Conservation (phyloP, 2,329 filamentous ascomycete species). For the Ophiosphaerella herpotricha region DNA sequence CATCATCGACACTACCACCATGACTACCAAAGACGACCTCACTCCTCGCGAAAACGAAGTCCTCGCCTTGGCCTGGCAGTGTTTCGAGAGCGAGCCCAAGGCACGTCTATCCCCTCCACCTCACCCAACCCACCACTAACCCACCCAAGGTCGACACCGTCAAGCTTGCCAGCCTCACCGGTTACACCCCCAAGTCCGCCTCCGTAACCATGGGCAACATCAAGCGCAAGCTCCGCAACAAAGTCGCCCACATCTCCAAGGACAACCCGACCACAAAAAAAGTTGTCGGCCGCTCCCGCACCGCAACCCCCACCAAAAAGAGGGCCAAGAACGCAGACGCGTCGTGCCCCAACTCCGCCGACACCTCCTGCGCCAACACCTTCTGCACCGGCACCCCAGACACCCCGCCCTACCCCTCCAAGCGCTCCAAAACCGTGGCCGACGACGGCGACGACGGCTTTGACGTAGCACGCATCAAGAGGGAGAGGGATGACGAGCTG, state of each 20-base stretch:
- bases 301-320: conserved; percentile 13
- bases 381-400: background rate
- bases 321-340: conserved; percentile 16
- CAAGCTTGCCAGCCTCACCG: conserved; percentile 26
- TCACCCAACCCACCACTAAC: conserved; percentile 7
- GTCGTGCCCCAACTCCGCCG: background rate
- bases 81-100: conserved; percentile 39
- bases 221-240: conserved; percentile 35
- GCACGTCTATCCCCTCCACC: conserved; percentile 15
- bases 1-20: conserved; percentile 7
- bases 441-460: conserved; percentile 26
- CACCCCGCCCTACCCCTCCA: conserved; percentile 12
- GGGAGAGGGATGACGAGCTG: conserved; percentile 16
- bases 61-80: conserved; percentile 42
- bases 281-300: background rate
- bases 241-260: conserved; percentile 9
- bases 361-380: background rate
- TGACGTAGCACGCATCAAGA: conserved; percentile 16
- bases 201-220: conserved; percentile 37
- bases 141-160: conserved; percentile 17
- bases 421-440: conserved; percentile 9
- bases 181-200: conserved; percentile 34
- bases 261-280: conserved; percentile 28
- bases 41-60: conserved; percentile 35
- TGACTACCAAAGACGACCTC: conserved; percentile 18